These are phyloP conservation scores for Chloropicon primus DNA, from an alignment of 139 green algal genomes.

Conservation along the genomic window DNA sequence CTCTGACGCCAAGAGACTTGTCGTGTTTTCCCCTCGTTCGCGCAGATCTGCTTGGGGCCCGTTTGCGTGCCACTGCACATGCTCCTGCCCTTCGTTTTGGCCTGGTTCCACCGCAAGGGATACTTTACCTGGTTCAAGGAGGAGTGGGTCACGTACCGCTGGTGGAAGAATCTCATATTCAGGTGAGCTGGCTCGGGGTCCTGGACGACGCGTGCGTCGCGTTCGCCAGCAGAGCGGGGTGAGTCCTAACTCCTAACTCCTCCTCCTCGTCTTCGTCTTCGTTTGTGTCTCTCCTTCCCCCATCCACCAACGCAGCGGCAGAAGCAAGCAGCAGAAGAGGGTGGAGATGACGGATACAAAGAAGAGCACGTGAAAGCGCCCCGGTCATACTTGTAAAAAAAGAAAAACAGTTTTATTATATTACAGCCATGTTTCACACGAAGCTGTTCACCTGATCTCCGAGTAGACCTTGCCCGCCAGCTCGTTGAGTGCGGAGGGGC, in stretches of 20 bases:
- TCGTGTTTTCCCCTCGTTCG: constrained; percentile 2
- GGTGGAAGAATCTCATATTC: constrained; percentile 11
- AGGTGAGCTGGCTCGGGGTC: no score
- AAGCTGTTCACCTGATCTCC: background rate
- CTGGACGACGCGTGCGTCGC: no score
- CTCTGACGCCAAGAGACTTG: background rate
- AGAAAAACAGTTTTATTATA: no score
- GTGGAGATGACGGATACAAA: background rate
- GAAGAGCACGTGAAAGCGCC: background rate
- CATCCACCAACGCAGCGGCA: no score
- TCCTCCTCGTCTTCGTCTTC: no score
- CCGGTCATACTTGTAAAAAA: no score
- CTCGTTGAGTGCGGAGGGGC: background rate
- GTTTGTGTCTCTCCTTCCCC: no score
- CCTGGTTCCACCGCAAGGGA: constrained; percentile 24
- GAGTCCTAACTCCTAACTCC: no score
- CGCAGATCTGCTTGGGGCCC: constrained; percentile 27
- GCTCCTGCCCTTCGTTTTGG: constrained; percentile 34
- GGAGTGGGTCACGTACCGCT: constrained; percentile 30
- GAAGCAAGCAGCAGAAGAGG: background rate
- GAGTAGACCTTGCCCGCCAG: background rate
- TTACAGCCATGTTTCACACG: no score
- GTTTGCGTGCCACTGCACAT: constrained; percentile 40
- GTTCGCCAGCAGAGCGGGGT: no score
- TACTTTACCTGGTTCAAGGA: constrained; percentile 37